Conservation (phyloP, 768 basidiomycete species). For the Neoboletus magnificus region DNA sequence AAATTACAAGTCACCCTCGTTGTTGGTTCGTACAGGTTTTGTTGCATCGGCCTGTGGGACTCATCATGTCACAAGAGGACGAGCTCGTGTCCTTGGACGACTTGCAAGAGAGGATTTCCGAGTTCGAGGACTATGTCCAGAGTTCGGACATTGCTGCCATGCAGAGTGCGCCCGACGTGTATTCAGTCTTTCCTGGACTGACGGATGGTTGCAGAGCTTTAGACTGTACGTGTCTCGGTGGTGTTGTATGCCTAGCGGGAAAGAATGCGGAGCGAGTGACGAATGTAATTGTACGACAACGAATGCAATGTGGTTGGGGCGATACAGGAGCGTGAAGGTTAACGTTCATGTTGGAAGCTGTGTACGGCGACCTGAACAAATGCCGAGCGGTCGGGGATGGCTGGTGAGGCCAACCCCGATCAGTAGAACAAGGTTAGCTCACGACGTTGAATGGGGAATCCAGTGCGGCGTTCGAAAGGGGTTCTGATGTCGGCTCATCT, state of each 20-base stretch:
- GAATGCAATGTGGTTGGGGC: not conserved
- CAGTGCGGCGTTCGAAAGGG: slow-evolving; percentile 15
- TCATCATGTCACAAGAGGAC: slow-evolving; percentile 61
- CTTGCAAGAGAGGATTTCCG: slow-evolving; percentile 84
- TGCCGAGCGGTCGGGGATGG: slow-evolving; percentile 12
- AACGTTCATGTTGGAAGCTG: slow-evolving; percentile 4
- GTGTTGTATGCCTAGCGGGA: slow-evolving; percentile 6
- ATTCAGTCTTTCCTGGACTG: not conserved
- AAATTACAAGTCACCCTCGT: slow-evolving; percentile 81
- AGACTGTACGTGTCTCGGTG: not conserved
- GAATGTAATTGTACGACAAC: slow-evolving; percentile 4
- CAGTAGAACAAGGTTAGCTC: slow-evolving; percentile 34
- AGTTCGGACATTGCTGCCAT: slow-evolving; percentile 90
- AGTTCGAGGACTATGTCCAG: slow-evolving; percentile 87
- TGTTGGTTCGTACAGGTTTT: slow-evolving; percentile 40
- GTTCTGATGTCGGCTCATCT: slow-evolving; percentile 1
- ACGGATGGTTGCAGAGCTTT: slow-evolving; percentile 22
- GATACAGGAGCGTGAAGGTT: not conserved
- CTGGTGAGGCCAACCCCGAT: slow-evolving; percentile 18
- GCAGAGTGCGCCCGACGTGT: slow-evolving; percentile 59
- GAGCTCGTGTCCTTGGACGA: slow-evolving; percentile 92
- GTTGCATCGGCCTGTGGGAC: not conserved
- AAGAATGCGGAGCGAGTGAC: not conserved
- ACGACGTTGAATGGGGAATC: slow-evolving; percentile 18
- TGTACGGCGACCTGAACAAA: slow-evolving; percentile 19